A percentile compares a stretch with the other conserved stretches of the same genome.
Evolutionary conservation across 495 filamentous ascomycete genomes (phyloP).

Genomic region (Aspergillus baeticus): DNA sequence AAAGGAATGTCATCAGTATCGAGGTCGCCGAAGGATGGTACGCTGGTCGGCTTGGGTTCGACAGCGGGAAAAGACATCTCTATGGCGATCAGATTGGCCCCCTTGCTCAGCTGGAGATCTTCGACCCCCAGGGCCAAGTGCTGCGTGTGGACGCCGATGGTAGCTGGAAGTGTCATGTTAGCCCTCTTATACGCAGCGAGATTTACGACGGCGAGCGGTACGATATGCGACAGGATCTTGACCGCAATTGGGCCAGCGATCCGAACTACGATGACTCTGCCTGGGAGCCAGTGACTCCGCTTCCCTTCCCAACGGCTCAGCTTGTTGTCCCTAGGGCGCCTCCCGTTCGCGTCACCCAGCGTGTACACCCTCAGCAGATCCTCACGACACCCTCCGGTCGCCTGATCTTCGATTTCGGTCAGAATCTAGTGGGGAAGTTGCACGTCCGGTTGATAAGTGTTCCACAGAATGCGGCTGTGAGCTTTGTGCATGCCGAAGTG

Average conservation of each 20-base stretch:
- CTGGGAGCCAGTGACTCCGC: background rate
- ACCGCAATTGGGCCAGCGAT: too few species aligned
- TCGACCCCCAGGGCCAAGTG: slow-evolving; percentile 13
- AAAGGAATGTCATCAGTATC: slow-evolving; percentile 45
- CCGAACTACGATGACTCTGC: background rate
- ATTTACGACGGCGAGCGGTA: too few species aligned
- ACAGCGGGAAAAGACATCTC: slow-evolving; percentile 25
- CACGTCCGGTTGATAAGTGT: slow-evolving; percentile 29
- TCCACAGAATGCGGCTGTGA: slow-evolving; percentile 23
- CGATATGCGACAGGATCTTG: too few species aligned
- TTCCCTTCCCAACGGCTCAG: background rate
- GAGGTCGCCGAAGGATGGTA: slow-evolving; percentile 58
- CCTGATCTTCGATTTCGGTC: slow-evolving; percentile 46
- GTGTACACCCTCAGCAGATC: background rate
- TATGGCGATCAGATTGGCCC: slow-evolving; percentile 49
- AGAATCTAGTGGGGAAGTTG: slow-evolving; percentile 50
- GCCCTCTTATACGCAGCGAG: too few species aligned
- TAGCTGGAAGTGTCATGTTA: too few species aligned
- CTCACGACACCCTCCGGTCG: background rate
- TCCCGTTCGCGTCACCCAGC: background rate
- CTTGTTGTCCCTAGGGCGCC: slow-evolving; percentile 5
- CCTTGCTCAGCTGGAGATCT: slow-evolving; percentile 44
- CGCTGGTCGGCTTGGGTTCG: slow-evolving; percentile 45
- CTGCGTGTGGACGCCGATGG: slow-evolving; percentile 9
- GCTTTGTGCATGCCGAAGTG: slow-evolving; percentile 48